Conservation (phyloP, 257 asterid species). For the Datura wrightii region DNA sequence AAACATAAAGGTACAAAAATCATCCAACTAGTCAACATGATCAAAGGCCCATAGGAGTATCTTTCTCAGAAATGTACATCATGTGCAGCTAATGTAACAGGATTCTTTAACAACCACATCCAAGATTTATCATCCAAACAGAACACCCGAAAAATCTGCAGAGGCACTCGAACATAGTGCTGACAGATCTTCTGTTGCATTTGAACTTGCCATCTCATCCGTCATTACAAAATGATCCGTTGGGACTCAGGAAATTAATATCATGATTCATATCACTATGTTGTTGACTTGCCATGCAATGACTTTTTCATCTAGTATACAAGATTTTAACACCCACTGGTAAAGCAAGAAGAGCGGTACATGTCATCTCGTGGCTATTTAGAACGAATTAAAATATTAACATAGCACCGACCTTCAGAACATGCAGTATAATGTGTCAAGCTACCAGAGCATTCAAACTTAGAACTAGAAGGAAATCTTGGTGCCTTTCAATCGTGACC, state of each 20-base stretch:
- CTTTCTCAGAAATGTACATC: not conserved
- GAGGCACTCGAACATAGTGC: not conserved
- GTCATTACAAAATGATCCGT: not conserved
- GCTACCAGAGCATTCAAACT: slow-evolving; percentile 35
- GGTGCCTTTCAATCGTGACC: slow-evolving; percentile 77
- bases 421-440: slow-evolving; percentile 8
- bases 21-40: not conserved
- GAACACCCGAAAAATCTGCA: not conserved
- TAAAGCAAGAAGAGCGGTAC: not conserved
- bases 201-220: not conserved
- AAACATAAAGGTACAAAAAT: not conserved
- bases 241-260: not conserved
- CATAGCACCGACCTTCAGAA: slow-evolving; percentile 34
- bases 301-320: not conserved
- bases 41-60: not conserved
- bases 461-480: slow-evolving; percentile 51
- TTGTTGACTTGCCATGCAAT: not conserved
- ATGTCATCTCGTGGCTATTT: not conserved
- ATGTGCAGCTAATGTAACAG: slow-evolving; percentile 22
- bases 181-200: not conserved
- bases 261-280: not conserved
- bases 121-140: not conserved
- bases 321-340: not conserved
- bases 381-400: slow-evolving; percentile 35
- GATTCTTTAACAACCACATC: not conserved